These are phyloP conservation scores for Coffea eugenioides DNA, from an alignment of 257 asterid genomes.

Conservation along the genomic window DNA sequence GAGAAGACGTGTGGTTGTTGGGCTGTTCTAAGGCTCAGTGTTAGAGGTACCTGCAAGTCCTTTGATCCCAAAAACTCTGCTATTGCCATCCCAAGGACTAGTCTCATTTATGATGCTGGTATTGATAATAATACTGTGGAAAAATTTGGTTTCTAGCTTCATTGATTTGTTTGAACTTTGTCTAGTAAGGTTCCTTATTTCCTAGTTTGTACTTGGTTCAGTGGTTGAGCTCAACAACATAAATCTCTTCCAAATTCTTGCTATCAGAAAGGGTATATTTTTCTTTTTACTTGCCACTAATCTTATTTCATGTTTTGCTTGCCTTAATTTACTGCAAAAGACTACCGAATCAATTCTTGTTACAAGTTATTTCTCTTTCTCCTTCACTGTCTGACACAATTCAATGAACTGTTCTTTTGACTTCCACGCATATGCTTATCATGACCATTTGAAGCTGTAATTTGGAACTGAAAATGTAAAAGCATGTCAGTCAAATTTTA, in stretches of 20 bases:
- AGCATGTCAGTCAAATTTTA: not conserved
- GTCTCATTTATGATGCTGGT: conserved; percentile 95
- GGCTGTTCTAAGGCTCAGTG: conserved; percentile 61
- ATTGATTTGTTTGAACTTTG: not conserved
- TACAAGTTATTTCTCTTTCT: not conserved
- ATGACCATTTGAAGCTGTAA: too few species aligned
- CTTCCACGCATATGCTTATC: not conserved
- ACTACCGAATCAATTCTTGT: not conserved
- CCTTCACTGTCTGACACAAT: not conserved
- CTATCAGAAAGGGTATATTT: not conserved
- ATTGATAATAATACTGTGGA: not conserved
- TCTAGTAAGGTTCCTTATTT: not conserved
- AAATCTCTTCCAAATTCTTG: not conserved
- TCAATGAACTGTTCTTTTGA: not conserved
- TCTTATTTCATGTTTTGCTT: not conserved
- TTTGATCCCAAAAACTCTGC: conserved; percentile 57
- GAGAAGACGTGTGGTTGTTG: conserved; percentile 81
- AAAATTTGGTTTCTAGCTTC: conserved; percentile 4
- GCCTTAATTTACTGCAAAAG: not conserved
- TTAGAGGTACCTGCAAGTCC: conserved; percentile 45
- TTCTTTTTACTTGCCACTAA: not conserved
- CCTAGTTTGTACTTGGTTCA: not conserved
- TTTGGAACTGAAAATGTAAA: not conserved
- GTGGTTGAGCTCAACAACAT: not conserved
- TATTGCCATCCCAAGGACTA: conserved; percentile 60